Percentiles rank a stretch among this genome's conserved stretches.
Conservation (phyloP, 139 green algal genomes). For the Volvox reticuliferus region DNA sequence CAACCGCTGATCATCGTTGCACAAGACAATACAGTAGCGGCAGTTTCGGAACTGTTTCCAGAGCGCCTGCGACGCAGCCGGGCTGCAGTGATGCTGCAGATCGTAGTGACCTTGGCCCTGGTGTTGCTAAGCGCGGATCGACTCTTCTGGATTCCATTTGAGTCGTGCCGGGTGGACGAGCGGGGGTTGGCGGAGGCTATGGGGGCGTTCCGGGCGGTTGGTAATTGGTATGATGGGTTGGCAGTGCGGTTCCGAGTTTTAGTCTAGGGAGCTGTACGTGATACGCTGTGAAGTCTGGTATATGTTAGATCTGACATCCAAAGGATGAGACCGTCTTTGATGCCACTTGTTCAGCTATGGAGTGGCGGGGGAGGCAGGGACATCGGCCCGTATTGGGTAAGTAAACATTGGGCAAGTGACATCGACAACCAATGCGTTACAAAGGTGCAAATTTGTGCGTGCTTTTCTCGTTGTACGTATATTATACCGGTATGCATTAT, state of each 20-base stretch:
- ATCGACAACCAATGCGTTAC: too few species aligned
- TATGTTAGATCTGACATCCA: too few species aligned
- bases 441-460: too few species aligned
- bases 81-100: not conserved
- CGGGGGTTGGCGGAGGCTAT: constrained; percentile 11
- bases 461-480: too few species aligned
- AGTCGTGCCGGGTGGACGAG: constrained; percentile 5
- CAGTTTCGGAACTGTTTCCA: not conserved
- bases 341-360: too few species aligned
- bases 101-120: not conserved
- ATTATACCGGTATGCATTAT: too few species aligned
- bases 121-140: constrained; percentile 12
- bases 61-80: not conserved
- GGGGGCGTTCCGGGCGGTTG: constrained; percentile 1
- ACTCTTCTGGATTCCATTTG: constrained; percentile 29
- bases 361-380: too few species aligned
- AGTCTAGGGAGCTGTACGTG: too few species aligned
- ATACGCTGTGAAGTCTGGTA: too few species aligned
- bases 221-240: not conserved
- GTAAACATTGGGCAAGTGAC: too few species aligned
- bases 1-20: constrained; percentile 27
- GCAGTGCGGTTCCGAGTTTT: not conserved
- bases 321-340: too few species aligned
- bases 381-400: too few species aligned
- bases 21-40: not conserved